Percentiles rank a stretch among this genome's conserved stretches.
Conservation (phyloP, 441 rosid species). For the Capsella rubella region DNA sequence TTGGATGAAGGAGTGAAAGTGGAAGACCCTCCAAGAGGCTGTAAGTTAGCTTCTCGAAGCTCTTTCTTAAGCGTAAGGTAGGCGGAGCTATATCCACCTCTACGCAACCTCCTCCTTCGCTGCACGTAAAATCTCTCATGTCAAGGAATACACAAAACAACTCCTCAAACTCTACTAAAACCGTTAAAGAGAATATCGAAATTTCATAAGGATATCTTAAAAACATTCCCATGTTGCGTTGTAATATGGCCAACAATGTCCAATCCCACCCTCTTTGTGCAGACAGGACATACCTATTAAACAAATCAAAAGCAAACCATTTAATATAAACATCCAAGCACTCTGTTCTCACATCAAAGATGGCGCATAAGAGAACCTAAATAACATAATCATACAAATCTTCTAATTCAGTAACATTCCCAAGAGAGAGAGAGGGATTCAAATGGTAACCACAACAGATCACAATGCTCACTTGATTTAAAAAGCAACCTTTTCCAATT, state of each 20-base stretch:
- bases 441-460: not conserved
- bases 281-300: conserved; percentile 77
- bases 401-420: not conserved
- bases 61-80: conserved; percentile 64
- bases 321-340: not conserved
- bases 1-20: conserved; percentile 54
- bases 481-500: not conserved
- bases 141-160: conserved; percentile 57
- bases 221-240: conserved; percentile 69
- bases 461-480: conserved; percentile 22
- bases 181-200: conserved; percentile 26
- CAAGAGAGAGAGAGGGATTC: not conserved
- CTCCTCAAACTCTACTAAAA: not conserved
- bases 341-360: conserved; percentile 13
- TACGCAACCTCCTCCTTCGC: conserved; percentile 72
- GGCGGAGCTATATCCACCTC: conserved; percentile 61
- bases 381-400: not conserved
- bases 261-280: conserved; percentile 71
- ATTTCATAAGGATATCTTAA: conserved; percentile 67
- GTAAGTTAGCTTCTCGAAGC: conserved; percentile 68
- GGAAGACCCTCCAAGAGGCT: conserved; percentile 68
- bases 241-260: conserved; percentile 80
- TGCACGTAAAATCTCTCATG: conserved; percentile 58
- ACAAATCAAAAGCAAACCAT: conserved; percentile 2
- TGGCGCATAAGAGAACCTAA: not conserved